These are phyloP conservation scores for Russula compacta DNA, from an alignment of 768 basidiomycete genomes.

Conservation along the genomic window DNA sequence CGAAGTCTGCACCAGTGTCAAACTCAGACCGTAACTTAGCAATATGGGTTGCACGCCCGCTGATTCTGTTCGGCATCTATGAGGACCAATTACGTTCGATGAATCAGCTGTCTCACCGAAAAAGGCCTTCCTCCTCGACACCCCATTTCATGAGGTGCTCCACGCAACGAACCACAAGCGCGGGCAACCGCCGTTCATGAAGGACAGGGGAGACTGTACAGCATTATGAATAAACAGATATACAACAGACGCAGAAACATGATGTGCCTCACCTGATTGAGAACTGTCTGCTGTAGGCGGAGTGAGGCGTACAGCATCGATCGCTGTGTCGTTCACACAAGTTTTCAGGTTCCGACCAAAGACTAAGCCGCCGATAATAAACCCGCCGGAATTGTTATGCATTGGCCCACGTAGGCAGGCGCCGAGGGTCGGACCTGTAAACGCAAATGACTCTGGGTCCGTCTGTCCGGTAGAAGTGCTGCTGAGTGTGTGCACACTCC, in stretches of 20 bases:
- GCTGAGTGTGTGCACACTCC: slow-evolving; percentile 21
- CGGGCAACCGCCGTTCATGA: slow-evolving; percentile 43
- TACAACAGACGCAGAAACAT: slow-evolving; percentile 6
- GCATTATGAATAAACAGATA: background rate
- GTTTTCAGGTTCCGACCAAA: slow-evolving; percentile 54
- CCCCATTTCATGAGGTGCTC: slow-evolving; percentile 81
- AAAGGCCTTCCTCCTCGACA: slow-evolving; percentile 77
- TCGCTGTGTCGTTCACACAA: slow-evolving; percentile 50
- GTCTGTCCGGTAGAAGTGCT: slow-evolving; percentile 42
- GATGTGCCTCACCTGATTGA: background rate
- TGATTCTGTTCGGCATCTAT: slow-evolving; percentile 44
- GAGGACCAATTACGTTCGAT: background rate
- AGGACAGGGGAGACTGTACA: slow-evolving; percentile 2
- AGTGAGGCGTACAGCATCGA: slow-evolving; percentile 24
- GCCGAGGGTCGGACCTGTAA: slow-evolving; percentile 44
- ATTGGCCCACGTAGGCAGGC: slow-evolving; percentile 47
- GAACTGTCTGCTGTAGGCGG: slow-evolving; percentile 4
- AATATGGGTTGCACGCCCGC: slow-evolving; percentile 76
- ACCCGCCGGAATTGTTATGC: slow-evolving; percentile 28
- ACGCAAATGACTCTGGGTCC: slow-evolving; percentile 36
- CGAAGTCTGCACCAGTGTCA: slow-evolving; percentile 82
- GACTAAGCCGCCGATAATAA: slow-evolving; percentile 41
- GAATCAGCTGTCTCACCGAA: slow-evolving; percentile 47
- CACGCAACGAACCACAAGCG: slow-evolving; percentile 71
- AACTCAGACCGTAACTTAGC: slow-evolving; percentile 69